These are phyloP conservation scores for Magnolia kwangsiensis DNA, from an alignment of 164 flowering plant genomes.

Conservation along the genomic window DNA sequence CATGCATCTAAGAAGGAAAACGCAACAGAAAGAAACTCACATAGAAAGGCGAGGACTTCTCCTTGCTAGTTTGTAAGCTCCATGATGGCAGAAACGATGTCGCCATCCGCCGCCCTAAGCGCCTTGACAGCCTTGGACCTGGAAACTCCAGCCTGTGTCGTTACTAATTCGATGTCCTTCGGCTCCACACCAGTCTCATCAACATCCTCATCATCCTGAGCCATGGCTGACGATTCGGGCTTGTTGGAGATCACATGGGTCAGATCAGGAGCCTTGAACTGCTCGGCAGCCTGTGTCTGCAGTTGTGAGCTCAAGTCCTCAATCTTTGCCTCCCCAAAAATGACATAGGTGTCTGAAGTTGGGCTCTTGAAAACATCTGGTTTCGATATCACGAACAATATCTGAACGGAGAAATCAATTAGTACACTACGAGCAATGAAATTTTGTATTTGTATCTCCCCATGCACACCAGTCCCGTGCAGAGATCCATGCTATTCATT, in stretches of 20 bases:
- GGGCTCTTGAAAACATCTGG: constrained; percentile 42
- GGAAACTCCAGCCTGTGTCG: constrained; percentile 42
- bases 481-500: too few species aligned
- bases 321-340: constrained; percentile 40
- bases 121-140: constrained; percentile 39
- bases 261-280: constrained; percentile 39
- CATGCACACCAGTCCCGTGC: too few species aligned
- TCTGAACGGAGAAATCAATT: constrained; percentile 14
- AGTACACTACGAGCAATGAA: background rate
- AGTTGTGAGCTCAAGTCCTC: constrained; percentile 41
- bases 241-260: constrained; percentile 26
- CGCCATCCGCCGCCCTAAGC: constrained; percentile 34
- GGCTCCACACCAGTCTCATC: constrained; percentile 40
- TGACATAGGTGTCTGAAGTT: constrained; percentile 30
- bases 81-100: constrained; percentile 39
- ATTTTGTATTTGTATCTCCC: too few species aligned
- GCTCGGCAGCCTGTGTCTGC: constrained; percentile 41
- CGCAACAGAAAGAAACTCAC: too few species aligned
- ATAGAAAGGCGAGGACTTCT: too few species aligned
- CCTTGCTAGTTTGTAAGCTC: constrained; percentile 28
- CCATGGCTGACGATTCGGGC: constrained; percentile 28
- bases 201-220: constrained; percentile 36
- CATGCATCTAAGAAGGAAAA: too few species aligned
- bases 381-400: constrained; percentile 38
- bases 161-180: constrained; percentile 36